Evolutionary conservation across 257 asterid species (phyloP).

Genomic region (Rauvolfia tetraphylla): DNA sequence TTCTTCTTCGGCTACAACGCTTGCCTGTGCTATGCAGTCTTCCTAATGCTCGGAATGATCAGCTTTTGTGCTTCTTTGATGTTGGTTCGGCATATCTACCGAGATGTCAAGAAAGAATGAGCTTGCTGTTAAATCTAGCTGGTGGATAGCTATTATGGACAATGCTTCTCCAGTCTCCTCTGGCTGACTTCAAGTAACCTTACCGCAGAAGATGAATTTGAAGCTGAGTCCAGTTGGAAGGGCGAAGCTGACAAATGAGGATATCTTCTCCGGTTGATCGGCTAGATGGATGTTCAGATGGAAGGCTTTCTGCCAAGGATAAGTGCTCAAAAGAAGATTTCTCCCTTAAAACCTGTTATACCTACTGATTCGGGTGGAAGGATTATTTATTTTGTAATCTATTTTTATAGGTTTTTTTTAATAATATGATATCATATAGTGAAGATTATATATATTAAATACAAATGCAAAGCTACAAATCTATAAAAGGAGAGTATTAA

Average conservation of each 20-base stretch:
- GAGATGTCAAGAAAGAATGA: conserved; percentile 70
- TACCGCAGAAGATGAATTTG: not conserved
- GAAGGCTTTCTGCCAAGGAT: not conserved
- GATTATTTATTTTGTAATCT: not conserved
- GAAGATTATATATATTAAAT: too few species aligned
- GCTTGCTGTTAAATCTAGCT: not conserved
- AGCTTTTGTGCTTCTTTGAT: conserved; percentile 57
- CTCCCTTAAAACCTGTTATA: not conserved
- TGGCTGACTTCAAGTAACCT: not conserved
- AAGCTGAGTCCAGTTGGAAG: not conserved
- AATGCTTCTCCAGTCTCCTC: not conserved
- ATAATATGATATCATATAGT: too few species aligned
- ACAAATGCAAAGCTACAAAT: too few species aligned
- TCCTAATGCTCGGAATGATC: conserved; percentile 70
- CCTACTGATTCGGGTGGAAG: not conserved
- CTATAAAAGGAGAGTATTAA: too few species aligned
- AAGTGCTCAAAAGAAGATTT: not conserved
- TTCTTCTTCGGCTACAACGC: conserved; percentile 68
- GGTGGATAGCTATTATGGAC: not conserved
- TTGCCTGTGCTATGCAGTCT: conserved; percentile 67
- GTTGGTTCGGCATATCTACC: conserved; percentile 58
- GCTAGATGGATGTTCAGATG: not conserved
- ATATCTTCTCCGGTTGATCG: not conserved
- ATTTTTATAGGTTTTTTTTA: too few species aligned
- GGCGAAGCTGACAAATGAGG: not conserved